Evolutionary conservation across 2,329 filamentous ascomycete species (phyloP).

Genomic region (Hypoxylon sp.): DNA sequence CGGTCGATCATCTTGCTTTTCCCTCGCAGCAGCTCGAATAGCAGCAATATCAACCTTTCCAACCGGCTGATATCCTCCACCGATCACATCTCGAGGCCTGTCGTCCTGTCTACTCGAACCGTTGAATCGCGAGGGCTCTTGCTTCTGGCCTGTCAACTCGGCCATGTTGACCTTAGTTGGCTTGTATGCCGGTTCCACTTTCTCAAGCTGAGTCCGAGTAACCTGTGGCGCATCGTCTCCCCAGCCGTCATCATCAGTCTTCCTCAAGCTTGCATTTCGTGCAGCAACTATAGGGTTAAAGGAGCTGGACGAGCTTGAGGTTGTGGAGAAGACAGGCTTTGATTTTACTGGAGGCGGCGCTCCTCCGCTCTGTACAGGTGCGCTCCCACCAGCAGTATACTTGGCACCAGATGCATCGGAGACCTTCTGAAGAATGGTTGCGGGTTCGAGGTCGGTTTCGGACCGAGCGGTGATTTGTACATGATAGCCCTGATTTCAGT

Average conservation of each 20-base stretch:
- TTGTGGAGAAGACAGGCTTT: constrained; percentile 93
- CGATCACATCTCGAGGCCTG: constrained; percentile 75
- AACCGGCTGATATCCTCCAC: constrained; percentile 90
- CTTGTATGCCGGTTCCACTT: constrained; percentile 92
- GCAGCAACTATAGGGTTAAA: constrained; percentile 80
- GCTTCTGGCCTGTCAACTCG: constrained; percentile 82
- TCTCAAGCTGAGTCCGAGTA: constrained; percentile 88
- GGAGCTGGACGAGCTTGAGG: constrained; percentile 64
- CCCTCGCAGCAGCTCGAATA: constrained; percentile 82
- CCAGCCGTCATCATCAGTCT: constrained; percentile 88
- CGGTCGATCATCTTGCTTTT: constrained; percentile 82
- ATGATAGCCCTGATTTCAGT: constrained; percentile 80
- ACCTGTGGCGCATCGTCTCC: constrained; percentile 96
- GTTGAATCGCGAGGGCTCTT: constrained; percentile 74
- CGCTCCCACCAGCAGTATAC: constrained; percentile 80
- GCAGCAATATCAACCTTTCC: constrained; percentile 98
- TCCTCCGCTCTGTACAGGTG: constrained; percentile 65
- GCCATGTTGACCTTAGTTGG: constrained; percentile 96
- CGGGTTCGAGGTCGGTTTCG: constrained; percentile 88
- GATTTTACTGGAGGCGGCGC: constrained; percentile 82
- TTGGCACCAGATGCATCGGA: constrained; percentile 95
- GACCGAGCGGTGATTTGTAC: constrained; percentile 97
- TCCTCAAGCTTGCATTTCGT: constrained; percentile 70
- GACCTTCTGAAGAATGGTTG: constrained; percentile 92
- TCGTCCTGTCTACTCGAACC: constrained; percentile 63